Percentiles rank a stretch among this genome's conserved stretches.
These are phyloP conservation scores for Neofusicoccum laricinum DNA, from an alignment of 2,329 filamentous ascomycete genomes.

Conservation along the genomic window DNA sequence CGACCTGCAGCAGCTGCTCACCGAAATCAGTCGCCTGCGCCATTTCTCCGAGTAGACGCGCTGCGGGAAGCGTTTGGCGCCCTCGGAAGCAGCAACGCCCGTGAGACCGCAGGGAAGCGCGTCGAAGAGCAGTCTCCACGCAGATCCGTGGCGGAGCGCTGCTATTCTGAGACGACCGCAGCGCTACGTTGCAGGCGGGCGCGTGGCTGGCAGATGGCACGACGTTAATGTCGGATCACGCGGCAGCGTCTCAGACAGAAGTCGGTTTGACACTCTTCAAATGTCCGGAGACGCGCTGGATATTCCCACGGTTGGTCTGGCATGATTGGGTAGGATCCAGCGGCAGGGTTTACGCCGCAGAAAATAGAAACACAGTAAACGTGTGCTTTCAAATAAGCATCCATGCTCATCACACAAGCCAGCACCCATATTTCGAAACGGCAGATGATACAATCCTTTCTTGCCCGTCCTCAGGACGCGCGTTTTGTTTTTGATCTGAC, in stretches of 20 bases:
- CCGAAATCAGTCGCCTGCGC: conserved; percentile 83
- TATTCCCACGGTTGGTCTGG: background rate
- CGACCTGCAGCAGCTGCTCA: conserved; percentile 80
- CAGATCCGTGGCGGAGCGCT: background rate
- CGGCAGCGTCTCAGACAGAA: background rate
- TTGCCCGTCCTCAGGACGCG: background rate
- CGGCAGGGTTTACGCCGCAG: background rate
- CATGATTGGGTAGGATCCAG: background rate
- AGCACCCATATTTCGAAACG: background rate
- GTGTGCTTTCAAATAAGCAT: background rate
- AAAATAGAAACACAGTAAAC: conserved; percentile 5
- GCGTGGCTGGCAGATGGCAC: background rate
- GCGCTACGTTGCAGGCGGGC: background rate
- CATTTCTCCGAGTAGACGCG: conserved; percentile 29
- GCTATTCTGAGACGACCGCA: conserved; percentile 3
- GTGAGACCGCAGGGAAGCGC: background rate
- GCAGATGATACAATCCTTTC: background rate
- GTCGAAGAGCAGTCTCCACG: background rate
- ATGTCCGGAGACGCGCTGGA: background rate
- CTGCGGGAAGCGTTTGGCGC: background rate
- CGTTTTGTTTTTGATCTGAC: background rate
- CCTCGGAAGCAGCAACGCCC: background rate
- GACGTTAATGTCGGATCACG: conserved; percentile 1
- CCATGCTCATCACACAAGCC: background rate
- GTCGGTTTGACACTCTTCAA: background rate